phyloP scores from a whole-genome alignment of 768 basidiomycete genomes.

The Lenzites betulinus region DNA sequence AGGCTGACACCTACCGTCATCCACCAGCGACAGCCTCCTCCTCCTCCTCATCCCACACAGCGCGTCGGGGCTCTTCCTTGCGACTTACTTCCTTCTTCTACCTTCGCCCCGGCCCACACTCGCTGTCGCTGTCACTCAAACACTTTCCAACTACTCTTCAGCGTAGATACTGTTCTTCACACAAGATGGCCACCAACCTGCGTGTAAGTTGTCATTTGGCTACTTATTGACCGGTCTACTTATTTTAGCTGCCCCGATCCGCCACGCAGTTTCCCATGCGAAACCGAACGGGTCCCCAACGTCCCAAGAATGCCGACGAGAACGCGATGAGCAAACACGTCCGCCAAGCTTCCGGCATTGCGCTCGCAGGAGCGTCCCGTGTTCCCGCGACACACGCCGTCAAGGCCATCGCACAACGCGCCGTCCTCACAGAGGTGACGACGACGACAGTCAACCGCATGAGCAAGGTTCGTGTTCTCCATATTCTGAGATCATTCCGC shows the following conservation, averaged over 20 bases:
- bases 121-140: constrained; percentile 21
- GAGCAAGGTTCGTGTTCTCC: constrained; percentile 51
- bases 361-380: constrained; percentile 50
- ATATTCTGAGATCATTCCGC: constrained; percentile 7
- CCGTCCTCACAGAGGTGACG: constrained; percentile 82
- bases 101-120: constrained; percentile 19
- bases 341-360: constrained; percentile 59
- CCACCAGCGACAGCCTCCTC: constrained; percentile 25
- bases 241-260: not conserved
- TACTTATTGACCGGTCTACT: not conserved
- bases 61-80: constrained; percentile 31
- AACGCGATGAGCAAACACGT: constrained; percentile 71
- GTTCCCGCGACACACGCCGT: constrained; percentile 42
- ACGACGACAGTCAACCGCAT: constrained; percentile 68
- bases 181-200: constrained; percentile 60
- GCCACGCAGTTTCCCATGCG: constrained; percentile 62
- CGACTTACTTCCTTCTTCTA: constrained; percentile 35
- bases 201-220: constrained; percentile 47
- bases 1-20: constrained; percentile 36
- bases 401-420: constrained; percentile 62
- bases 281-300: constrained; percentile 61
- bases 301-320: constrained; percentile 71
- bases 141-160: constrained; percentile 22
- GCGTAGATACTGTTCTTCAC: constrained; percentile 19
- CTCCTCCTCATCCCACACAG: constrained; percentile 29